Percentiles rank a stretch among this genome's conserved stretches.
Evolutionary conservation across 2,329 filamentous ascomycete genomes (phyloP).

Genomic region (Aphanocladium album): DNA sequence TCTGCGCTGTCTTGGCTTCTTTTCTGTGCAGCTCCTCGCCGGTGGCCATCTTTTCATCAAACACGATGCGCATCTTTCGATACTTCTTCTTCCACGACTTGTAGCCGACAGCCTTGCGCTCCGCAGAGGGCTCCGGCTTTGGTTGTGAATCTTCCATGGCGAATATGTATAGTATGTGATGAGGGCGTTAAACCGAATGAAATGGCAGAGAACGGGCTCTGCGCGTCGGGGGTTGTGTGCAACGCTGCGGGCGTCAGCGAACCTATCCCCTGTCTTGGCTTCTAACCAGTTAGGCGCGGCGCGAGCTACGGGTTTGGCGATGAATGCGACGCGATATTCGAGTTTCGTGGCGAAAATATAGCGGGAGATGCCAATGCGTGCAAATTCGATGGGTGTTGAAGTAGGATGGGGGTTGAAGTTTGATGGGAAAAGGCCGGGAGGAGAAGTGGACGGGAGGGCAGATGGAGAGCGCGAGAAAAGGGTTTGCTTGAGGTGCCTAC

Average conservation of each 20-base stretch:
- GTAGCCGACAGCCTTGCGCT: conserved; percentile 42
- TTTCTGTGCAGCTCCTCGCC: conserved; percentile 78
- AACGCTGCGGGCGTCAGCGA: not conserved
- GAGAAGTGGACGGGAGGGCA: not conserved
- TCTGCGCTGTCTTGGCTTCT: conserved; percentile 74
- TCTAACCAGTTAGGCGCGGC: not conserved
- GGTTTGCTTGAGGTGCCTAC: conserved; percentile 9
- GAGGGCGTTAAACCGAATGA: not conserved
- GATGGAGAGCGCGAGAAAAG: conserved; percentile 8
- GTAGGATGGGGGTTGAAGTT: not conserved
- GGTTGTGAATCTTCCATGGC: conserved; percentile 31
- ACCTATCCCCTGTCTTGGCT: not conserved
- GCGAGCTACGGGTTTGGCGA: not conserved
- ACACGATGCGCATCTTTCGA: conserved; percentile 77
- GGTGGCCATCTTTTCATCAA: conserved; percentile 72
- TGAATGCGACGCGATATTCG: conserved; percentile 6
- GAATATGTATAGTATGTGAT: not conserved
- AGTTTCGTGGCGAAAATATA: not conserved
- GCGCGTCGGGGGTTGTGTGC: not conserved
- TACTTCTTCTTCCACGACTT: conserved; percentile 90
- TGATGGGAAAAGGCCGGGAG: not conserved
- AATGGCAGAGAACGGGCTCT: not conserved
- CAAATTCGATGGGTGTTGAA: not conserved
- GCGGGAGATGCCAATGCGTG: not conserved
- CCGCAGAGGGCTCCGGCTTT: conserved; percentile 39